Conservation (phyloP, 2,329 filamentous ascomycete genomes). For the Blastomyces percursus region DNA sequence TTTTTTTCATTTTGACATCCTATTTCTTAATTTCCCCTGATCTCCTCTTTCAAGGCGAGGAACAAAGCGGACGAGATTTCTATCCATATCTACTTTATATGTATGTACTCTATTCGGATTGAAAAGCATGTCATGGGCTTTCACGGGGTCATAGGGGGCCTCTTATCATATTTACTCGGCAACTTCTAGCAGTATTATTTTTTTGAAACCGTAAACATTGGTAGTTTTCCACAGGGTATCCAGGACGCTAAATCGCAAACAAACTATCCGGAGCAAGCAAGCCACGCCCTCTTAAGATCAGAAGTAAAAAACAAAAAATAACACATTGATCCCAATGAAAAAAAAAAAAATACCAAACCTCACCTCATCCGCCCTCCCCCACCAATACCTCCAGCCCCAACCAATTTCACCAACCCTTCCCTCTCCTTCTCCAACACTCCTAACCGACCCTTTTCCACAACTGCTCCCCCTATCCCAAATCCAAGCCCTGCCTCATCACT, state of each 20-base stretch:
- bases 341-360: constrained; percentile 5
- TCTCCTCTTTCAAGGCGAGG: background rate
- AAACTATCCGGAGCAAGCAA: background rate
- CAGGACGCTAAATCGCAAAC: background rate
- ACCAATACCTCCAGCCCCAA: constrained; percentile 28
- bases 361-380: constrained; percentile 22
- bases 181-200: background rate
- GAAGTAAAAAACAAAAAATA: background rate
- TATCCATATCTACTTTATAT: constrained; percentile 1
- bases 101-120: constrained; percentile 1
- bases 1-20: background rate
- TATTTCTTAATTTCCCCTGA: background rate
- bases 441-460: constrained; percentile 53
- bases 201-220: background rate
- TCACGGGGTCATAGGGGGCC: background rate
- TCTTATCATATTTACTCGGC: background rate
- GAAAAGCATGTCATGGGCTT: constrained; percentile 1
- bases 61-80: background rate
- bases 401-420: constrained; percentile 54
- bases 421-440: constrained; percentile 57
- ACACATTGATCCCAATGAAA: background rate
- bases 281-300: background rate
- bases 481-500: constrained; percentile 7
- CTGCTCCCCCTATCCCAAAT: constrained; percentile 20
- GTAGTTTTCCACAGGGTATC: background rate